A percentile compares a stretch with the other conserved stretches of the same genome.
Evolutionary conservation across 257 asterid species (phyloP).

Genomic region (Solanum neorickii): DNA sequence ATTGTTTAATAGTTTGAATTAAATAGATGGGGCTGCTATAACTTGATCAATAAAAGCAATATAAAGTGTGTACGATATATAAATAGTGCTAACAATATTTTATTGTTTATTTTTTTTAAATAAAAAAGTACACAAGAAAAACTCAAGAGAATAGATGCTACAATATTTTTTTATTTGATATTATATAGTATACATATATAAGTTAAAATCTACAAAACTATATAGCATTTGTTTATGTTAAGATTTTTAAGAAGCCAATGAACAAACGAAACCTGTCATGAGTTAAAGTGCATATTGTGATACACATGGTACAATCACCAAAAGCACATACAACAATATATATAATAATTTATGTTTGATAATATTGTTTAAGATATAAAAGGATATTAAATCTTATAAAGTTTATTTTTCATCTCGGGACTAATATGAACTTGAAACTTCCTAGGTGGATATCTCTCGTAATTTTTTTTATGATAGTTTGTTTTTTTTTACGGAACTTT

Average conservation of each 20-base stretch:
- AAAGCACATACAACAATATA: neutral
- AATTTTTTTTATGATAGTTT: neutral
- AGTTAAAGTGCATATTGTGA: neutral
- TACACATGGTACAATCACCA: neutral
- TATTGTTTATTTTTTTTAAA: neutral
- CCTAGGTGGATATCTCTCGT: neutral
- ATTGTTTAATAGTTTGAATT: neutral
- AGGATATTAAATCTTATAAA: neutral
- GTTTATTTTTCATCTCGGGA: neutral
- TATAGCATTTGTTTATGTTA: too few relatives aligned
- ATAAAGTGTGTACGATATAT: neutral
- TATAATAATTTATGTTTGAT: neutral
- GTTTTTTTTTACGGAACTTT: neutral
- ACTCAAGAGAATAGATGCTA: neutral
- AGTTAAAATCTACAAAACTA: neutral
- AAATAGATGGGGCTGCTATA: neutral
- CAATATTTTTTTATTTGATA: neutral
- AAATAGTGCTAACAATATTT: neutral
- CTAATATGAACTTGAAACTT: neutral
- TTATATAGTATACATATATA: neutral
- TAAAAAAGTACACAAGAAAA: neutral
- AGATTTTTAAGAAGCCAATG: neutral
- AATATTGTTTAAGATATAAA: neutral
- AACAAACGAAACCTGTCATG: neutral
- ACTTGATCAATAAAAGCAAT: neutral